Evolutionary conservation across 75 land plant genomes (phyloP), one percentile per base, ranked within the genome.

Genomic region (Azolla pinnata): DNA sequence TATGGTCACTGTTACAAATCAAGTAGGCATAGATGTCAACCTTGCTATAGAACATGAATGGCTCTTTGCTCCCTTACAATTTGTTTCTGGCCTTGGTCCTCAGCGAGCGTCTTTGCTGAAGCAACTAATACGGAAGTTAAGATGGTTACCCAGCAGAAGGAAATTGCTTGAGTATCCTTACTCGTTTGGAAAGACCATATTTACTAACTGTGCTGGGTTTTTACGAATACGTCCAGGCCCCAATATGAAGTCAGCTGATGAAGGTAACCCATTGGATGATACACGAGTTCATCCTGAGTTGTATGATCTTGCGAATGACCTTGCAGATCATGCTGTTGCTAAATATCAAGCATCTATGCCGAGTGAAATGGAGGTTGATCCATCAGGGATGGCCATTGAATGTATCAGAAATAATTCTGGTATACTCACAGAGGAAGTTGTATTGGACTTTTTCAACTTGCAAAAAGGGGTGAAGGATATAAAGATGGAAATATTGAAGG

Each of bases 211-310:
- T 31, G 84, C 71, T 67, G 98, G 90, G 28, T 93, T 93, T 62
- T 59, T 93, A 58, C 78, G 98, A 46, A 80, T 93, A 25, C 77
- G 96, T 20, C 74, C 83, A 27, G 83, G 76, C 66, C 96, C 90
- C 2, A 67, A 78, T 63, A 81, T 87, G 57, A 74, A 84, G 5
- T 62, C 73, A 54, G 75, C 80, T 38, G 79, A 75, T 30, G 57
- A 71, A 35, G 61, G 88, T 56, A 86, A 93, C 54, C 71, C 87
- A 28, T 64, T 93, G 44, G 98, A 93, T 73, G 98, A 83, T 51
- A 93, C 96, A 16, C 74, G 98, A 53, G 88, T 93, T 56, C 96
- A 93, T 73, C 98, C 98, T 21, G 96, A 93, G 64, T 85, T 84
- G 0, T 86, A 89, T 71, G 66, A 75, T 20, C 75, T 85, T 16